Conservation (phyloP, 495 filamentous ascomycete genomes). For the Trichodelitschia bisporula region DNA sequence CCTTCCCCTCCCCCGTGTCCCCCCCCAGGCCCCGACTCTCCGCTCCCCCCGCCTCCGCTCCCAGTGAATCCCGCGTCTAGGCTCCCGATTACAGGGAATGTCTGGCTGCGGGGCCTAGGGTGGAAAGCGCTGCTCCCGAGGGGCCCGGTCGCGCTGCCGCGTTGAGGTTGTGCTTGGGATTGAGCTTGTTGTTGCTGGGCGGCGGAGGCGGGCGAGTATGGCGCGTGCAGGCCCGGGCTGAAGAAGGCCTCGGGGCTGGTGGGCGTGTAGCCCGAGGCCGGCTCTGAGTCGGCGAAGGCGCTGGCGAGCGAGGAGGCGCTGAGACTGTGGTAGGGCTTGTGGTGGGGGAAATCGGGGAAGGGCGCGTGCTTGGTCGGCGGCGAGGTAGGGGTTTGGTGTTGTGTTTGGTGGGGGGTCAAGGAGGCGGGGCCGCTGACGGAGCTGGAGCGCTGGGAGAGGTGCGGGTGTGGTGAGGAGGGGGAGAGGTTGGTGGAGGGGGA, state of each 20-base stretch:
- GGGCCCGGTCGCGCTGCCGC: background rate
- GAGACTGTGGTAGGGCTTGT: constrained; percentile 32
- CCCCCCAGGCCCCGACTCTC: no score
- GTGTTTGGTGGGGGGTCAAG: background rate
- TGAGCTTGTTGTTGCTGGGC: background rate
- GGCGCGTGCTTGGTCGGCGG: no score
- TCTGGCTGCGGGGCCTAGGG: constrained; percentile 71
- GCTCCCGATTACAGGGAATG: constrained; percentile 42
- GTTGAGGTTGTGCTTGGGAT: background rate
- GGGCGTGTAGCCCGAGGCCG: constrained; percentile 48
- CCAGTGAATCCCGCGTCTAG: constrained; percentile 25
- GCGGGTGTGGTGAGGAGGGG: no score
- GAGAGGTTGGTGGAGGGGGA: no score
- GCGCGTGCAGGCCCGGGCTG: constrained; percentile 30
- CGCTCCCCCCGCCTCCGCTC: constrained; percentile 49
- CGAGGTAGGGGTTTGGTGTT: no score
- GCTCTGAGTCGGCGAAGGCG: constrained; percentile 25
- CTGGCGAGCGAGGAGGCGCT: constrained; percentile 33
- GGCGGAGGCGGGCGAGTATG: background rate
- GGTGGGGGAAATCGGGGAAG: no score
- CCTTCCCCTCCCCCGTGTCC: no score
- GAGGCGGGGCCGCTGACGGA: no score
- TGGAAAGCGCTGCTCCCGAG: constrained; percentile 28
- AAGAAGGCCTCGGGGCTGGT: constrained; percentile 77
- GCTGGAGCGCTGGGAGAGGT: no score